A percentile compares a stretch with the other conserved stretches of the same genome.
Evolutionary conservation across 164 flowering plant species (phyloP).

Genomic region (Houttuynia cordata): DNA sequence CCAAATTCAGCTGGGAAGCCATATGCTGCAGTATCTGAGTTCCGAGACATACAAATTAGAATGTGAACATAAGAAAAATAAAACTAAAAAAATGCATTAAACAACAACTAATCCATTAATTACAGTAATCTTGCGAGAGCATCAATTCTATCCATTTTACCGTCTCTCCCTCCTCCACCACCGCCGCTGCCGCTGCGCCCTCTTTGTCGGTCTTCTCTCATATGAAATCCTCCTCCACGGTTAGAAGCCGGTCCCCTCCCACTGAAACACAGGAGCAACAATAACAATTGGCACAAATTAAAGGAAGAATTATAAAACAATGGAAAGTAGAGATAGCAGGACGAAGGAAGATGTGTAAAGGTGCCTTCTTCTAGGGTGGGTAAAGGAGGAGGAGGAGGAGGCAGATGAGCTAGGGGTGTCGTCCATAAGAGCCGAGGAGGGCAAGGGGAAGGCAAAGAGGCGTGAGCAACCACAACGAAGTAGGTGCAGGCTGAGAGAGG

Average conservation of each 20-base stretch:
- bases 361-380: background rate
- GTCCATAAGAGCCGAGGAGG: background rate
- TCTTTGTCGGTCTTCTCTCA: slow-evolving; percentile 16
- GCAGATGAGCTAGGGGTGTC: background rate
- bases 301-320: too few species aligned
- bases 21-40: slow-evolving; percentile 74
- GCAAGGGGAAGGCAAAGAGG: too few species aligned
- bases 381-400: background rate
- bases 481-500: background rate
- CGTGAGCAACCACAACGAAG: background rate
- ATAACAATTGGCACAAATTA: background rate
- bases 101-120: background rate
- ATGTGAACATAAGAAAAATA: background rate
- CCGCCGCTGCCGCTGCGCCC: slow-evolving; percentile 26
- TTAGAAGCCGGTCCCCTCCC: slow-evolving; percentile 18
- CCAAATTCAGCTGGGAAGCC: slow-evolving; percentile 69
- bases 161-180: slow-evolving; percentile 3
- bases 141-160: slow-evolving; percentile 20
- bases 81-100: background rate
- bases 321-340: background rate
- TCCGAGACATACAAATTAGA: slow-evolving; percentile 20
- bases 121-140: slow-evolving; percentile 24
- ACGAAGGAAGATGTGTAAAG: background rate
- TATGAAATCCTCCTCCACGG: slow-evolving; percentile 1
- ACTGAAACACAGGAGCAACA: background rate